Conservation (phyloP, 1,284 basidiomycete species). For the Irpex sp. region DNA sequence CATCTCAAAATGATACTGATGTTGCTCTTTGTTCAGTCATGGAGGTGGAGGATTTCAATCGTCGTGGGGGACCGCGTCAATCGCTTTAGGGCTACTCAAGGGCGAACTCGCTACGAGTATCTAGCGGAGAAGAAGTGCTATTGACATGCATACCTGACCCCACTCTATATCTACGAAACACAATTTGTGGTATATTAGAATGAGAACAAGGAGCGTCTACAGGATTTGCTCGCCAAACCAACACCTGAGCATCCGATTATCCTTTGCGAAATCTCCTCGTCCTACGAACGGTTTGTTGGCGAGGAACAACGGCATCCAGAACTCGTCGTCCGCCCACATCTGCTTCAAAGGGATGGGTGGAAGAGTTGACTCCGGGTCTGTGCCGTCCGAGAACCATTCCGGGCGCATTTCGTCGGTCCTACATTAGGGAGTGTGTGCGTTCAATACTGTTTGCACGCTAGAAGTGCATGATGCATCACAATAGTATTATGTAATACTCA, state of each 20-base stretch:
- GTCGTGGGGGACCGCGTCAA: conserved; percentile 41
- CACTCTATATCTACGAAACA: not conserved
- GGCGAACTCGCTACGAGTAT: conserved; percentile 27
- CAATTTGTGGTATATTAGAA: not conserved
- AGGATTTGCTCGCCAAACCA: conserved; percentile 43
- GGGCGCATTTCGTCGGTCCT: conserved; percentile 73
- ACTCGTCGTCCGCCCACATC: conserved; percentile 66
- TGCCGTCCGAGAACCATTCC: conserved; percentile 49
- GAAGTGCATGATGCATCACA: not conserved
- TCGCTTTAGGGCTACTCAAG: conserved; percentile 53
- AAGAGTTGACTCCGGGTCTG: conserved; percentile 17
- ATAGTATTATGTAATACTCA: conserved; percentile 28
- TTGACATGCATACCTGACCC: too few species aligned
- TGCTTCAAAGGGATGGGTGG: conserved; percentile 46
- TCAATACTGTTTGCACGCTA: not conserved
- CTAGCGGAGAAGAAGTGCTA: not conserved
- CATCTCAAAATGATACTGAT: too few species aligned
- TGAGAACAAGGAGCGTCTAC: not conserved
- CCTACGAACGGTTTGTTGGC: conserved; percentile 46
- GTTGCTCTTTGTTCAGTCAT: conserved; percentile 28
- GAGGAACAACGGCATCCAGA: conserved; percentile 59
- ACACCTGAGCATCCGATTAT: conserved; percentile 43
- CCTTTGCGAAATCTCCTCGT: conserved; percentile 49
- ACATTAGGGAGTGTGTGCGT: conserved; percentile 1
- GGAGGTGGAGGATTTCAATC: conserved; percentile 44